Evolutionary conservation across 257 asterid species (phyloP).

Genomic region (Primulina eburnea): DNA sequence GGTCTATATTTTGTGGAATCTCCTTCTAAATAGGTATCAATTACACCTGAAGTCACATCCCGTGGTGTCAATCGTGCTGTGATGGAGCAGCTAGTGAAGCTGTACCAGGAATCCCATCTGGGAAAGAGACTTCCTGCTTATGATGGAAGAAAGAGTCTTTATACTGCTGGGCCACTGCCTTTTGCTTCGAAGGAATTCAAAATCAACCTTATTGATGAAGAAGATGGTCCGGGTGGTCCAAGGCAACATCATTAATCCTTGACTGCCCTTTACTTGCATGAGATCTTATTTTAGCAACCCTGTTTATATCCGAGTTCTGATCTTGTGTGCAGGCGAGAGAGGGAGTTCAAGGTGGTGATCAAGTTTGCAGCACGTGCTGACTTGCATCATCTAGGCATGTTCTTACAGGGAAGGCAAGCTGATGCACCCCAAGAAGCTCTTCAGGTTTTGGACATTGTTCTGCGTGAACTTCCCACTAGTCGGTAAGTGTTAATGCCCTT

Average conservation of each 20-base stretch:
- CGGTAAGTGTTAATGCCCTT: slow-evolving; percentile 35
- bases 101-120: slow-evolving; percentile 70
- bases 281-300: not conserved
- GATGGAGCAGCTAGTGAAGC: slow-evolving; percentile 67
- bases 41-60: slow-evolving; percentile 74
- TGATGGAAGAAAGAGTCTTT: slow-evolving; percentile 92
- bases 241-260: slow-evolving; percentile 38
- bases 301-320: slow-evolving; percentile 5
- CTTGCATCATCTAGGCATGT: slow-evolving; percentile 88
- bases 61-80: slow-evolving; percentile 93
- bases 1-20: not conserved
- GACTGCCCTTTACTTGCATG: not conserved
- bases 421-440: slow-evolving; percentile 98
- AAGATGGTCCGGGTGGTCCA: slow-evolving; percentile 59
- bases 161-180: slow-evolving; percentile 95
- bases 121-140: slow-evolving; percentile 94
- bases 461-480: slow-evolving; percentile 82
- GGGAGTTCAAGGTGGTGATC: slow-evolving; percentile 78
- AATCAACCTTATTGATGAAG: slow-evolving; percentile 70
- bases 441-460: slow-evolving; percentile 89
- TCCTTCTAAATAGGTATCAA: slow-evolving; percentile 52
- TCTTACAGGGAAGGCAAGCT: slow-evolving; percentile 80
- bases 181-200: slow-evolving; percentile 65
- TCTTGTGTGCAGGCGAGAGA: slow-evolving; percentile 59
- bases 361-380: slow-evolving; percentile 93